Evolutionary conservation across 768 basidiomycete species (phyloP), one percentile per base, ranked within the genome.

Genomic region (Tulasnella sp.): DNA sequence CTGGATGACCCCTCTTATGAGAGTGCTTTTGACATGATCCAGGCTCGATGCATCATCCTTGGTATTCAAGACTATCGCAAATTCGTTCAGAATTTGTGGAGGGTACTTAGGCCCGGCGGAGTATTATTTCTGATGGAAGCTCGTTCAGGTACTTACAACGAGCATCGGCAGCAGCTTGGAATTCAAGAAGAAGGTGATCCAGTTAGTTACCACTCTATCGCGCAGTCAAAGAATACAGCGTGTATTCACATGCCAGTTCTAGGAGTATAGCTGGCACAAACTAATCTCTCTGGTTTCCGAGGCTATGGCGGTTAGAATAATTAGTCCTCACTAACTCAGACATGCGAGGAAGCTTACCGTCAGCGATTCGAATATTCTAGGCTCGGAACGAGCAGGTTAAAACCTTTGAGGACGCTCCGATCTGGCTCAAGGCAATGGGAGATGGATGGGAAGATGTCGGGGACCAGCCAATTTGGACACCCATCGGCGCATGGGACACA

Each of bases 1-100:
- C 39, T 78, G 5, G 31, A 68, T 21, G 46, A 79, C 27, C 71
- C 38, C 7, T 73, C 42, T 24, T 36, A 68, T 12, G 21, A 44
- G 31, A 52, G 31, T 39, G 27, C 78, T 10, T 79, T 79, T 34
- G 71, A 79, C 48, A 71, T 79, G 21, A 71, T 79, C 14, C 78
- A 79, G 10, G 42, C 31, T 42, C 78, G 78, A 16, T 46, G 44
- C 71, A 48, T 79, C 39, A 21, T 27, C 46, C 3, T 16, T 0
- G 78, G 78, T 18, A 74, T 79, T 40, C 24, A 38, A 1, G 40
- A 79, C 44, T 79, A 79, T 68, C 40, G 73, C 40, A 71, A 44
- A n/a, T 72, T 79, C 12, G 16, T 79, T 14, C 18, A 24, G n/a
- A 0, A 44, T 2, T 10, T 68, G 3, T 27, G 74, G 39, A 34